Percentiles rank a stretch among this genome's conserved stretches.
These are phyloP conservation scores for Suhomyces anneliseae DNA, from an alignment of 1,139 yeast genomes.

Conservation along the genomic window DNA sequence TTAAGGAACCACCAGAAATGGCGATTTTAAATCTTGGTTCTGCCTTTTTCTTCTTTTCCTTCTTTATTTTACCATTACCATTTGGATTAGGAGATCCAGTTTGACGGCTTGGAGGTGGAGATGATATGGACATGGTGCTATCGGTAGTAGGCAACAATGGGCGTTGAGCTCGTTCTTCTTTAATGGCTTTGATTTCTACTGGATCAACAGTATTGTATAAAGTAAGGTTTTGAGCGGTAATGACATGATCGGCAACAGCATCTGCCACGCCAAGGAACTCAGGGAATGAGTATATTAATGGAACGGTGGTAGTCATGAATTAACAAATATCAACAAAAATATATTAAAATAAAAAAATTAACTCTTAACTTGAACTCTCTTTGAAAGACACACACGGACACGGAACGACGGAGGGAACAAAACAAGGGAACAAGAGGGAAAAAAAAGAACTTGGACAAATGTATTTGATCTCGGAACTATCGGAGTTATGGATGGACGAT, in stretches of 20 bases:
- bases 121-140: slow-evolving; percentile 9
- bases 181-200: slow-evolving; percentile 31
- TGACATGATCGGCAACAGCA: slow-evolving; percentile 88
- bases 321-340: not conserved
- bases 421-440: no score
- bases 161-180: slow-evolving; percentile 21
- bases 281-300: slow-evolving; percentile 86
- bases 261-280: slow-evolving; percentile 89
- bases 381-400: not conserved
- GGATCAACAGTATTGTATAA: slow-evolving; percentile 51
- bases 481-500: not conserved
- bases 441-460: no score
- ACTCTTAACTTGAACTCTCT: not conserved
- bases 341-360: no score
- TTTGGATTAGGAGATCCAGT: slow-evolving; percentile 4
- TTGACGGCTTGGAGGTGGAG: slow-evolving; percentile 5
- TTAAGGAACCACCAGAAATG: slow-evolving; percentile 87
- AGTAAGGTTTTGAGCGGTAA: slow-evolving; percentile 75
- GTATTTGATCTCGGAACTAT: slow-evolving; percentile 1
- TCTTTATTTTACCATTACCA: slow-evolving; percentile 15
- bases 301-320: slow-evolving; percentile 86
- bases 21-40: slow-evolving; percentile 84
- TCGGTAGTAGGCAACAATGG: slow-evolving; percentile 21
- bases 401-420: not conserved
- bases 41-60: slow-evolving; percentile 45